Evolutionary conservation across 495 filamentous ascomycete genomes (phyloP), one percentile per base, ranked within the genome.

Genomic region (Platismatia glauca): DNA sequence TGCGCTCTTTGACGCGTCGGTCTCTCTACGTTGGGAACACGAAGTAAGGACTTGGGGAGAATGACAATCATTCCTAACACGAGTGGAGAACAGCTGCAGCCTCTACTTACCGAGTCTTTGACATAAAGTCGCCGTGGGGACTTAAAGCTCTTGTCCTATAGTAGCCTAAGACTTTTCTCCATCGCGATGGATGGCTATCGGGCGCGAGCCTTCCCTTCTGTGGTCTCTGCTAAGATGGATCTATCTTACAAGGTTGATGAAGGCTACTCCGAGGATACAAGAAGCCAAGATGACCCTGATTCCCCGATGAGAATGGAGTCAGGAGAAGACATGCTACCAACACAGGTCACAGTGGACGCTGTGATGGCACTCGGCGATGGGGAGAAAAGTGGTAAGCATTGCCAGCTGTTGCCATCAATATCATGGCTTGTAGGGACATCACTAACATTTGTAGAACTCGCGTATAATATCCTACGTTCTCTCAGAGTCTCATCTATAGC

Each of bases 401-500:
- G n/a, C 48, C 9, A 20, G 7, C 7, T 7, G 31, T 43, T 13
- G 20, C 20, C 22, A 33, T 48, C 38, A 39, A 37, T 27, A 13
- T 35, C 44, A 59, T 7, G 31, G 43, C 60, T 41, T 46, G 53
- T 55, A 37, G 62, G 46, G 13, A 34, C n/a, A 35, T 39, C 31
- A 58, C 41, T 58, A 15, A 57, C 34, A 34, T 34, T 1, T 15
- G 15, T 52, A 82, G 80, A 81, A 65, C 70, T 82, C 58, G 78
- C 77, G 33, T 81, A 80, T 60, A 76, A 71, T 33, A 64, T 95
- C 29, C 77, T 96, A 41, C 82, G 84, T 63, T 84, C 86, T 55
- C 78, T 96, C 7, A 86, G 86, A 24, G 91, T 89, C 24, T 86
- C 85, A 38, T 82, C 84, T 16, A 84, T 95, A 57, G 84, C 86